Percentiles rank a stretch among this genome's conserved stretches.
Conservation (phyloP, 768 basidiomycete genomes). For the Pleurotus platypus region DNA sequence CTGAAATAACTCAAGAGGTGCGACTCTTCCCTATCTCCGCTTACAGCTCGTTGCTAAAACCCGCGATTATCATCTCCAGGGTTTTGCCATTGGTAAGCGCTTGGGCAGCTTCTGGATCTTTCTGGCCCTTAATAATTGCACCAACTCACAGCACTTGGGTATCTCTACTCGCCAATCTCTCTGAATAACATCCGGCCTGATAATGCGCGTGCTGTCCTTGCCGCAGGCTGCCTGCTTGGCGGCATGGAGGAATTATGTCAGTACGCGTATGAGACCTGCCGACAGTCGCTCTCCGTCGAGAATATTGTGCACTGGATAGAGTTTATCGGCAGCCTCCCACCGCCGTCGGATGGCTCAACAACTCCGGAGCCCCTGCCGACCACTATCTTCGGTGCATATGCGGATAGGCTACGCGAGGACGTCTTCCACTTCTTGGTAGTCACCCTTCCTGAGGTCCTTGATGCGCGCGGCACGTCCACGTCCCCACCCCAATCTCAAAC, state of each 20-base stretch:
- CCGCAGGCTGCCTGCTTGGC: constrained; percentile 79
- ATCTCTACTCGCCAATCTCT: constrained; percentile 74
- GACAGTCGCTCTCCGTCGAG: constrained; percentile 70
- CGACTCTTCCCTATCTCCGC: constrained; percentile 20
- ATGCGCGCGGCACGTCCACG: constrained; percentile 40
- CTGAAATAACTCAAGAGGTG: constrained; percentile 84
- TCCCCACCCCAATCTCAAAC: constrained; percentile 29
- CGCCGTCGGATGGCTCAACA: constrained; percentile 44
- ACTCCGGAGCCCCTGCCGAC: constrained; percentile 47
- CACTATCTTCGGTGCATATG: constrained; percentile 74
- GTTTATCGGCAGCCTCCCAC: constrained; percentile 62
- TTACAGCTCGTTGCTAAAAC: constrained; percentile 3
- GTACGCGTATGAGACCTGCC: constrained; percentile 76
- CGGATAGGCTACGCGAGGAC: constrained; percentile 71
- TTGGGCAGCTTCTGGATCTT: constrained; percentile 9
- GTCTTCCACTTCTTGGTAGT: constrained; percentile 76
- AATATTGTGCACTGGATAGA: constrained; percentile 76
- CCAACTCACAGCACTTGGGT: constrained; percentile 59
- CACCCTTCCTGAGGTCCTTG: constrained; percentile 65
- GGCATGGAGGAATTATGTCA: constrained; percentile 84
- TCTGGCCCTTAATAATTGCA: constrained; percentile 13
- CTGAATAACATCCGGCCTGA: constrained; percentile 64
- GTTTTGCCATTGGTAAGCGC: constrained; percentile 66
- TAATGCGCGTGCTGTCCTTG: constrained; percentile 83
- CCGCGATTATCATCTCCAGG: constrained; percentile 34